Evolutionary conservation across 371 early-diverging fungal genomes (phyloP), one percentile per base, ranked within the genome.

Genomic region (Haplosporangium sp.): DNA sequence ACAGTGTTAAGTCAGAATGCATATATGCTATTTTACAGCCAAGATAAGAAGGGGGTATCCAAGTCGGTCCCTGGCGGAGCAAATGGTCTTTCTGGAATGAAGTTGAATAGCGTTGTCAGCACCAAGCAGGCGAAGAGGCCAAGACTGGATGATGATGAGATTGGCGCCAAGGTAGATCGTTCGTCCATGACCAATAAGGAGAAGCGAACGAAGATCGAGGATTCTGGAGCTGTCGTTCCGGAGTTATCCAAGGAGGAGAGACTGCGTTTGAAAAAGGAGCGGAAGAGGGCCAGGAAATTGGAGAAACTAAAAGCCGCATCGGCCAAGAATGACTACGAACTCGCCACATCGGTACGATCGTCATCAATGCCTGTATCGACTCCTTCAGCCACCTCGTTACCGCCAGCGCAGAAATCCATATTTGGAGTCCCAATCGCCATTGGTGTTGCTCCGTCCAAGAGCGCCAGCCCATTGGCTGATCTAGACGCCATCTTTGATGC

Each of bases 11-110:
- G 58, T 0, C 89, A 93, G 71, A 81, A 86, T n/a, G 95, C 95
- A 0, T 96, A 96, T 63, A 86, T 96, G 83, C 83, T 96, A 10
- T 95, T 96, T 66, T 96, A 96, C 72, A 83, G 83, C 50, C 84
- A 73, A 40, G 64, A 69, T 13, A 69, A 73, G 57, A 53, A 48
- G 56, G 64, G 63, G 41, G 20, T 63, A 7, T n/a, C 29, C 23
- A 69, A 53, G n/a, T 13, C 67, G 16, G 58, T 69, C 1, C 18
- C 64, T 13, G 62, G 41, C 51, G 53, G 59, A 41, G 42, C 48
- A 16, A 60, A 55, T 18, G 16, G 50, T 21, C 23, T 14, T 14
- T 47, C 40, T 38, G 62, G 54, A 36, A 16, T 13, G 7, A 64
- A 53, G 18, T 58, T 29, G 23, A 81, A 74, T 38, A 64, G 70